Conservation (phyloP, 306 rosid species). For the Cajanus cajan region DNA sequence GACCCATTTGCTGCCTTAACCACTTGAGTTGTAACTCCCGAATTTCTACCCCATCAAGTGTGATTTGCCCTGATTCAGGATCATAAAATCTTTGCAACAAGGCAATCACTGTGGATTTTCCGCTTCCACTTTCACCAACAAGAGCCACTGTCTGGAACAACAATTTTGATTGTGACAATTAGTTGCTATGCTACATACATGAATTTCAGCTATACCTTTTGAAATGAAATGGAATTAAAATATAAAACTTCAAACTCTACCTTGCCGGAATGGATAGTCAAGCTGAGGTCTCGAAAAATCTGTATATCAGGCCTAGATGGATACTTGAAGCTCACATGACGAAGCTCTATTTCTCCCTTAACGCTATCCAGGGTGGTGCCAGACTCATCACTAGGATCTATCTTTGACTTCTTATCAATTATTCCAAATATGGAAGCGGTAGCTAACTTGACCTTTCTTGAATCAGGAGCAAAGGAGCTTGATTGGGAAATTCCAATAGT, state of each 20-base stretch:
- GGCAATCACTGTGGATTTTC: constrained; percentile 79
- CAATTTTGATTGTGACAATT: not conserved
- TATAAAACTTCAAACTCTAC: constrained; percentile 25
- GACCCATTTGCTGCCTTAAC: constrained; percentile 94
- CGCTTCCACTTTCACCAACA: constrained; percentile 97
- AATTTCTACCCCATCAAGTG: constrained; percentile 72
- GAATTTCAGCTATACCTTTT: not conserved
- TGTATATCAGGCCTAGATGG: constrained; percentile 79
- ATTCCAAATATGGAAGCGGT: constrained; percentile 80
- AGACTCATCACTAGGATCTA: constrained; percentile 68
- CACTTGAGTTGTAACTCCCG: constrained; percentile 59
- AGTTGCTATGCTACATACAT: not conserved
- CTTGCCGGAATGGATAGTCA: constrained; percentile 75
- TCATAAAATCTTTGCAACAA: constrained; percentile 83
- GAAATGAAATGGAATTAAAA: not conserved
- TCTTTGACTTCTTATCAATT: constrained; percentile 61
- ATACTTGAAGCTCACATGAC: constrained; percentile 75
- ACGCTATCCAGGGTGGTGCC: constrained; percentile 55
- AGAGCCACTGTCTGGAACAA: constrained; percentile 68
- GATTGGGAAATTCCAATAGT: constrained; percentile 73
- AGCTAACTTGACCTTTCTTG: constrained; percentile 63
- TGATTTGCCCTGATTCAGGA: constrained; percentile 78
- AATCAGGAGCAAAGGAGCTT: constrained; percentile 71
- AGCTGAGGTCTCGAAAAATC: constrained; percentile 66
- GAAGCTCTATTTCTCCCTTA: constrained; percentile 76